Percentiles rank a stretch among this genome's conserved stretches.
Evolutionary conservation across 2,329 filamentous ascomycete species (phyloP).

Genomic region (Aspergillus udagawae): DNA sequence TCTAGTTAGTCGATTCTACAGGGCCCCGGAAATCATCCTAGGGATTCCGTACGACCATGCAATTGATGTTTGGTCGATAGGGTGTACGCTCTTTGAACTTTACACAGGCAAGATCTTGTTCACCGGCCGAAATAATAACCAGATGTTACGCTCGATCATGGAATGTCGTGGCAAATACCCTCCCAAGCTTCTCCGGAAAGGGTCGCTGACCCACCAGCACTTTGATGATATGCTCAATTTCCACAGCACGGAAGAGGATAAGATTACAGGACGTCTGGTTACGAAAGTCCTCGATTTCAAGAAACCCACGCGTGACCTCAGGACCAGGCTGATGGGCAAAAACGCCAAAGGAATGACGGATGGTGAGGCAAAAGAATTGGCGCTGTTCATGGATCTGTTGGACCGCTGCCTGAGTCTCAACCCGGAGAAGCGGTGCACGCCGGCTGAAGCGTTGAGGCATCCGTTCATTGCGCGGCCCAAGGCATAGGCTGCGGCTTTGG

Average conservation of each 20-base stretch:
- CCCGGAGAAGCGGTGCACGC: constrained; percentile 85
- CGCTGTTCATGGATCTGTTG: constrained; percentile 79
- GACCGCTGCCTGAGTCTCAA: constrained; percentile 87
- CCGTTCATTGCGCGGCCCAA: constrained; percentile 67
- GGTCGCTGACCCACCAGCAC: constrained; percentile 69
- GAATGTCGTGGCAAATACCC: constrained; percentile 91
- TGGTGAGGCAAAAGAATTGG: constrained; percentile 70
- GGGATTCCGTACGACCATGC: constrained; percentile 94
- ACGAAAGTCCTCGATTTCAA: constrained; percentile 44
- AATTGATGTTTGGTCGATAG: constrained; percentile 97
- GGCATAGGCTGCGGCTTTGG: constrained; percentile 3
- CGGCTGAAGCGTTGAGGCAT: constrained; percentile 80
- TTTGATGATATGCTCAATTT: constrained; percentile 86
- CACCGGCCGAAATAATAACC: constrained; percentile 91
- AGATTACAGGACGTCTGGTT: constrained; percentile 74
- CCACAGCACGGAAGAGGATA: constrained; percentile 78
- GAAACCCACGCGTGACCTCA: constrained; percentile 77
- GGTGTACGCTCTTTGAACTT: constrained; percentile 93
- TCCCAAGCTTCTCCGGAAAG: constrained; percentile 80
- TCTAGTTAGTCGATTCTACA: constrained; percentile 94
- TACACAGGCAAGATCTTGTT: constrained; percentile 98
- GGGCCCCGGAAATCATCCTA: constrained; percentile 92
- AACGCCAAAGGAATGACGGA: constrained; percentile 71
- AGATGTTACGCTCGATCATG: constrained; percentile 96
- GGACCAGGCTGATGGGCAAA: constrained; percentile 68